Evolutionary conservation across 1,284 basidiomycete species (phyloP).

Genomic region (Crocinoboletus sp.): DNA sequence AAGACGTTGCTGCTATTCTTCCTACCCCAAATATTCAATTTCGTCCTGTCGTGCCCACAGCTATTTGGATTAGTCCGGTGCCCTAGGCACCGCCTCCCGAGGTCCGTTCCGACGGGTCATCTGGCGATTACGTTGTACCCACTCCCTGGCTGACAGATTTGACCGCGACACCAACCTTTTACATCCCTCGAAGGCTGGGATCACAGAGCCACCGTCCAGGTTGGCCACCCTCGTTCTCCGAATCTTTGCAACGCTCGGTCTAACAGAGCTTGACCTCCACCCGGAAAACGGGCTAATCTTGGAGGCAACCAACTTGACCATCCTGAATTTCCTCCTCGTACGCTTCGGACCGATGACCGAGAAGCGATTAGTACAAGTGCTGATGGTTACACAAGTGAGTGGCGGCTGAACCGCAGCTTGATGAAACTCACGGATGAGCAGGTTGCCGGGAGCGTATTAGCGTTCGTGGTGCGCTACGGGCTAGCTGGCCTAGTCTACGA

Average conservation of each 20-base stretch:
- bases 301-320: constrained; percentile 82
- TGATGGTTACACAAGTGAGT: constrained; percentile 70
- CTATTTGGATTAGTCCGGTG: constrained; percentile 92
- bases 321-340: constrained; percentile 81
- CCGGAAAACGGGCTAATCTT: constrained; percentile 52
- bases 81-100: constrained; percentile 90
- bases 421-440: constrained; percentile 26
- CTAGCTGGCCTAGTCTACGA: constrained; percentile 86
- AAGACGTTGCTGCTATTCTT: constrained; percentile 98
- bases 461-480: constrained; percentile 84
- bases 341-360: constrained; percentile 80
- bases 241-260: constrained; percentile 53
- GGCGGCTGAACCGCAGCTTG: background rate
- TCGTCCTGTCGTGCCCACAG: constrained; percentile 92
- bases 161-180: constrained; percentile 69
- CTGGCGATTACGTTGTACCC: constrained; percentile 1
- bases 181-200: constrained; percentile 65
- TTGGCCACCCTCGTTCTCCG: constrained; percentile 53
- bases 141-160: constrained; percentile 46
- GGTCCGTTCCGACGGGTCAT: constrained; percentile 39
- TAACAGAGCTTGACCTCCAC: constrained; percentile 64
- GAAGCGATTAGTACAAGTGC: constrained; percentile 64
- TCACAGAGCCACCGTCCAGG: constrained; percentile 53
- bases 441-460: constrained; percentile 68
- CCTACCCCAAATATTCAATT: constrained; percentile 98